Conservation (phyloP, 345 rosid genomes). For the Eucalyptus paniculata region DNA sequence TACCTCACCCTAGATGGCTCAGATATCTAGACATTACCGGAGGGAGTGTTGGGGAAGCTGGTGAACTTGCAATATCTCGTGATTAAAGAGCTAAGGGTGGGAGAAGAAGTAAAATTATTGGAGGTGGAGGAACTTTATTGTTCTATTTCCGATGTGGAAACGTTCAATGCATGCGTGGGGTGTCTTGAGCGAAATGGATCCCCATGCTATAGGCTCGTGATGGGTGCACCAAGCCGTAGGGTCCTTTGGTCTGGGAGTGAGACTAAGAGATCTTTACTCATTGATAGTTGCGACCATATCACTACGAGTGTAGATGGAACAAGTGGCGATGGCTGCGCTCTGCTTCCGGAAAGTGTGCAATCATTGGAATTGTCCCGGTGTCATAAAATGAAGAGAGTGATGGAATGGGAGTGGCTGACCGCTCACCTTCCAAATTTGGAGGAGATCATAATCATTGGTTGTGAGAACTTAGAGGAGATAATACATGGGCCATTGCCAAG, state of each 20-base stretch:
- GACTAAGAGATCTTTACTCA: too few relatives aligned
- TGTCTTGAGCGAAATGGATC: background rate
- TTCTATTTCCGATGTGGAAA: background rate
- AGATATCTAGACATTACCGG: background rate
- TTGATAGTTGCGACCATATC: too few relatives aligned
- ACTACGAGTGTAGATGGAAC: too few relatives aligned
- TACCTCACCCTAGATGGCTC: background rate
- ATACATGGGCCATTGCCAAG: too few relatives aligned
- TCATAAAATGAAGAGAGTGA: too few relatives aligned
- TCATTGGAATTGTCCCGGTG: too few relatives aligned
- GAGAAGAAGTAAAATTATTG: background rate
- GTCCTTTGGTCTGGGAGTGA: too few relatives aligned
- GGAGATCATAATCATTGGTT: background rate
- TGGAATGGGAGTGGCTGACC: background rate
- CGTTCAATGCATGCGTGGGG: background rate
- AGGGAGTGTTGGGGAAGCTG: background rate
- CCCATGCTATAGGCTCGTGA: rapidly evolving
- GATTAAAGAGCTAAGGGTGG: background rate
- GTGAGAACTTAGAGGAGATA: background rate
- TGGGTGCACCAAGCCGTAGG: rapidly evolving
- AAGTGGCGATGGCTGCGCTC: too few relatives aligned
- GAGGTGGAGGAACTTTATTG: background rate
- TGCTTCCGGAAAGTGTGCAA: too few relatives aligned
- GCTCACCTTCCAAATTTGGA: background rate
- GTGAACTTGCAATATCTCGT: background rate